Evolutionary conservation across 2,329 filamentous ascomycete species (phyloP).

Genomic region (Clonostachys chloroleuca): DNA sequence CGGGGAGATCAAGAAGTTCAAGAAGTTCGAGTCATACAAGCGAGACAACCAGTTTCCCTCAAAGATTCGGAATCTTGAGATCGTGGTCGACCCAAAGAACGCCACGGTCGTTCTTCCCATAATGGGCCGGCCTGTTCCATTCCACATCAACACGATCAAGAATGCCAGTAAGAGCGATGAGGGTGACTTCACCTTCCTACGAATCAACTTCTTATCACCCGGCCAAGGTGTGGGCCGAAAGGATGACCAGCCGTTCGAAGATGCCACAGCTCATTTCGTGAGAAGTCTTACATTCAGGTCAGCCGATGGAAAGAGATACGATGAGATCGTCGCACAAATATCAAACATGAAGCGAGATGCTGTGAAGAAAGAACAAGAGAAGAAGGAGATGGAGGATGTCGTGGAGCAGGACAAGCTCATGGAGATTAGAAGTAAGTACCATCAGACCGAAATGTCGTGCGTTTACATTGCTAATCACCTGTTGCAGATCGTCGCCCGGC

Average conservation of each 20-base stretch:
- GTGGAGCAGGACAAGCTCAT: constrained; percentile 97
- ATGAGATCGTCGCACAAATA: constrained; percentile 88
- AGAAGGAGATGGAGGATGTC: constrained; percentile 99
- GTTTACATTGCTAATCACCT: constrained; percentile 1
- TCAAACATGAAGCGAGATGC: constrained; percentile 94
- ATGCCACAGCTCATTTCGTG: constrained; percentile 92
- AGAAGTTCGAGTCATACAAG: constrained; percentile 98
- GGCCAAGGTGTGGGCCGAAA: constrained; percentile 96
- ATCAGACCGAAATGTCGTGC: not conserved
- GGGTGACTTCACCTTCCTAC: constrained; percentile 86
- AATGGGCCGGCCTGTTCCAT: constrained; percentile 95
- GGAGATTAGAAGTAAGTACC: constrained; percentile 77
- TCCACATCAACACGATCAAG: constrained; percentile 97
- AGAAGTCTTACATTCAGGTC: constrained; percentile 94
- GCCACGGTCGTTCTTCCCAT: constrained; percentile 89
- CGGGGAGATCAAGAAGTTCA: constrained; percentile 95
- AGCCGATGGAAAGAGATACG: constrained; percentile 81
- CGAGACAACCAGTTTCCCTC: constrained; percentile 88
- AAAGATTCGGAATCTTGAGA: constrained; percentile 78
- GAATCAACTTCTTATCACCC: constrained; percentile 96
- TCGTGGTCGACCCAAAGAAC: constrained; percentile 88
- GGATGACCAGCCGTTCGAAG: constrained; percentile 96
- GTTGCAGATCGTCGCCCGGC: constrained; percentile 75
- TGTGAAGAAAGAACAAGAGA: constrained; percentile 90
- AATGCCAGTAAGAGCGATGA: constrained; percentile 98